Conservation (phyloP, 805 yeast genomes). For the Helenozyma baotianmanensis region DNA sequence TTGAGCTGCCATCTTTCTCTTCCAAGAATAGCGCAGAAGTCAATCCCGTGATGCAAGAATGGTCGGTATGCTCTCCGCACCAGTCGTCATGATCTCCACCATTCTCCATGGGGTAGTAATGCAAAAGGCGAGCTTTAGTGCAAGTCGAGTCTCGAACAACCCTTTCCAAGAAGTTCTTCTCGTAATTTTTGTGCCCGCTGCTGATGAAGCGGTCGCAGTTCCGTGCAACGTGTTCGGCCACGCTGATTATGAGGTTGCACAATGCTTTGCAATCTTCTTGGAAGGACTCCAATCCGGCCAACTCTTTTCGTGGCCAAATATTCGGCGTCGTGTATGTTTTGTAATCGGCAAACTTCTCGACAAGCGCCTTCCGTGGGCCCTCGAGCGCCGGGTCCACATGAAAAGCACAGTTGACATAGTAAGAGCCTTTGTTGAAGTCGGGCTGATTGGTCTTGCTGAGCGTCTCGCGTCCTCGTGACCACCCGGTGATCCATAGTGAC, state of each 20-base stretch:
- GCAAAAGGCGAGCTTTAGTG: conserved; percentile 54
- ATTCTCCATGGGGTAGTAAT: conserved; percentile 40
- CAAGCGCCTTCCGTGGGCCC: conserved; percentile 40
- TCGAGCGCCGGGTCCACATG: conserved; percentile 39
- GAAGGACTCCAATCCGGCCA: conserved; percentile 26
- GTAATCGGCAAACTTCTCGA: conserved; percentile 26
- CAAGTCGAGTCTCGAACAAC: conserved; percentile 47
- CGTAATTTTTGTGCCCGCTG: conserved; percentile 23
- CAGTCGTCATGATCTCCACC: conserved; percentile 33
- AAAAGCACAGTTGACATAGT: conserved; percentile 55
- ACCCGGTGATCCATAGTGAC: conserved; percentile 52
- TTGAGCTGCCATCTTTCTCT: conserved; percentile 18
- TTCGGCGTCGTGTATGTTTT: conserved; percentile 47
- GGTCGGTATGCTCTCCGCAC: conserved; percentile 64
- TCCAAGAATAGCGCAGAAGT: conserved; percentile 51
- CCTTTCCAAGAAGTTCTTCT: conserved; percentile 35
- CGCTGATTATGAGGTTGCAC: conserved; percentile 43
- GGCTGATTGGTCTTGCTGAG: conserved; percentile 38
- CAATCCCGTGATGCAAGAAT: conserved; percentile 55
- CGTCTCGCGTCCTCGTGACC: conserved; percentile 57
- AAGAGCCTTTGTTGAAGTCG: conserved; percentile 53
- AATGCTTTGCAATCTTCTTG: conserved; percentile 33
- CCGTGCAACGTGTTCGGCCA: conserved; percentile 47
- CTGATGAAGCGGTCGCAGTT: conserved; percentile 47
- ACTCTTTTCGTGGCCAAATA: conserved; percentile 42